These are phyloP conservation scores for Ambrosiella cleistominuta DNA, from an alignment of 2,329 filamentous ascomycete genomes.

Conservation along the genomic window DNA sequence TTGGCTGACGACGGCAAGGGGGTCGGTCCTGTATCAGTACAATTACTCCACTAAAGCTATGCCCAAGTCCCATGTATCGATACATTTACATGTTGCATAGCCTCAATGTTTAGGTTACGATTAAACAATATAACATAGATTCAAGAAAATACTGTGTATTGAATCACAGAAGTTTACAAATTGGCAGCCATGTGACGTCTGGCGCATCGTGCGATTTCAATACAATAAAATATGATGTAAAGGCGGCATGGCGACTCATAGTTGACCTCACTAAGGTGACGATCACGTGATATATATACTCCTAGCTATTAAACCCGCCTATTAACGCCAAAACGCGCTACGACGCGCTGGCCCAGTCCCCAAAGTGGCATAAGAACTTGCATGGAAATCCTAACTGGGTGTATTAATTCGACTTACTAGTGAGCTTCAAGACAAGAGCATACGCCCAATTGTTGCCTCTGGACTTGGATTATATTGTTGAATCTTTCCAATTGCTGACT, in stretches of 20 bases:
- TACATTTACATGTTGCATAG: background rate
- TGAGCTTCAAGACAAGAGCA: too few relatives aligned
- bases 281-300: conserved; percentile 5
- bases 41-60: background rate
- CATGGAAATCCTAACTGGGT: background rate
- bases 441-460: too few relatives aligned
- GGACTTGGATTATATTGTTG: too few relatives aligned
- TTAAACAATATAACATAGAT: background rate
- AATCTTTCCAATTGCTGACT: too few relatives aligned
- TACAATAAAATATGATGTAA: too few relatives aligned
- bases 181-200: too few relatives aligned
- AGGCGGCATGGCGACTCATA: background rate
- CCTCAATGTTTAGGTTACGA: background rate
- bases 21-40: background rate
- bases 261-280: background rate
- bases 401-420: too few relatives aligned
- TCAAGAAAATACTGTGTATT: background rate
- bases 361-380: background rate
- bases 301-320: conserved; percentile 4
- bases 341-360: background rate
- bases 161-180: too few relatives aligned
- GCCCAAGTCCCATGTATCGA: background rate
- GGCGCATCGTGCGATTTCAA: too few relatives aligned
- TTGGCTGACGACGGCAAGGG: background rate
- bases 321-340: conserved; percentile 12